A percentile compares a stretch with the other conserved stretches of the same genome.
These are phyloP conservation scores for Cryptosporidium felis DNA, from an alignment of 169 alveolate species.

Conservation along the genomic window DNA sequence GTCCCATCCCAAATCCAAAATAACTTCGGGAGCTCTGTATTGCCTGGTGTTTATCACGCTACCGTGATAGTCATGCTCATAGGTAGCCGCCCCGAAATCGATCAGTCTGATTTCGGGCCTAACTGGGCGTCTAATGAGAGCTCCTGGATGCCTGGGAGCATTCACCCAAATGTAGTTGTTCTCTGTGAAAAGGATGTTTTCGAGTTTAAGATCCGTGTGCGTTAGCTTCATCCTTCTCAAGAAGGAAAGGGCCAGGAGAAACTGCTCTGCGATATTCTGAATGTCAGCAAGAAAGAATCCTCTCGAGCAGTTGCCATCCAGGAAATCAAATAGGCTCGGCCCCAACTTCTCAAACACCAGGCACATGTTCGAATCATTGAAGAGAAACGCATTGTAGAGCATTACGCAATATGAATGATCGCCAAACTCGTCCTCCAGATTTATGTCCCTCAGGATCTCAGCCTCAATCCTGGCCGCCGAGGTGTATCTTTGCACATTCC, in stretches of 20 bases:
- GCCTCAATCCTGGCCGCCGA: slow-evolving; percentile 96
- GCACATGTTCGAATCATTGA: slow-evolving; percentile 88
- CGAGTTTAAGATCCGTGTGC: slow-evolving; percentile 99
- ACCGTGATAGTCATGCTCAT: slow-evolving; percentile 93
- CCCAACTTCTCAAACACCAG: slow-evolving; percentile 96
- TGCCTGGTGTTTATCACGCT: slow-evolving; percentile 97
- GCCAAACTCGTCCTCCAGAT: slow-evolving; percentile 84
- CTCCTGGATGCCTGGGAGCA: slow-evolving; percentile 79
- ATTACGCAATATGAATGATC: slow-evolving; percentile 87
- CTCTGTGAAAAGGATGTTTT: slow-evolving; percentile 91
- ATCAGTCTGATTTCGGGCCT: slow-evolving; percentile 90
- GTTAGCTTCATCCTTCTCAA: slow-evolving; percentile 89
- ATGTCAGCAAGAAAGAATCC: slow-evolving; percentile 92
- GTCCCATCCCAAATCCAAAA: slow-evolving; percentile 92
- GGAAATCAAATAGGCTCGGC: slow-evolving; percentile 92
- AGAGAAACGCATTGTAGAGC: slow-evolving; percentile 88
- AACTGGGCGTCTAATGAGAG: slow-evolving; percentile 81
- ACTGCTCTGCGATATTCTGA: slow-evolving; percentile 90
- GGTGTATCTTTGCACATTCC: slow-evolving; percentile 92
- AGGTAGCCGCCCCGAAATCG: slow-evolving; percentile 99
- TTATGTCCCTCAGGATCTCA: slow-evolving; percentile 88
- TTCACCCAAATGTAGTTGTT: slow-evolving; percentile 75
- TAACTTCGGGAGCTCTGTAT: slow-evolving; percentile 98
- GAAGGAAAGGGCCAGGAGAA: slow-evolving; percentile 90
- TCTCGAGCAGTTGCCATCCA: slow-evolving; percentile 90